Conservation (phyloP, 2,329 filamentous ascomycete species). For the Thelonectria rubi region DNA sequence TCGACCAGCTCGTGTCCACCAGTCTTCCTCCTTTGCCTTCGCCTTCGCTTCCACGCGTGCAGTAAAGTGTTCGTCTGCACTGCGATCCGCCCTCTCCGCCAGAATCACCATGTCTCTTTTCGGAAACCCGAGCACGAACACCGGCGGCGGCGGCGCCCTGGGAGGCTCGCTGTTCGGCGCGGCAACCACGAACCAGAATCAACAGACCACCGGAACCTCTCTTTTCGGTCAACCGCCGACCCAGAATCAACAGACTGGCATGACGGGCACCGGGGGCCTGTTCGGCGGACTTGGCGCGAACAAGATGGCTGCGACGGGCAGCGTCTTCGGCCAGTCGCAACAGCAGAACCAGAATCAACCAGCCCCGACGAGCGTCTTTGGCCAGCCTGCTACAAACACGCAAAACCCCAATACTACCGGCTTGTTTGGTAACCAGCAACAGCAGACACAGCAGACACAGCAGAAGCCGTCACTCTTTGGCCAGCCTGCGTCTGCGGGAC, state of each 20-base stretch:
- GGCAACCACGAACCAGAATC: constrained; percentile 21
- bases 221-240: constrained; percentile 45
- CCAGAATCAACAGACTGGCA: constrained; percentile 38
- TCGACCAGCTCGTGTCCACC: constrained; percentile 36
- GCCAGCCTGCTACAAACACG: constrained; percentile 36
- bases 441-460: constrained; percentile 32
- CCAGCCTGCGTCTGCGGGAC: constrained; percentile 36
- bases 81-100: constrained; percentile 16
- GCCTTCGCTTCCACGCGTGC: constrained; percentile 25
- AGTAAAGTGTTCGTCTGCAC: constrained; percentile 28
- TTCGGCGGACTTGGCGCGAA: constrained; percentile 45
- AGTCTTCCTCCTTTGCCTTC: constrained; percentile 16
- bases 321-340: constrained; percentile 40
- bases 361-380: constrained; percentile 40
- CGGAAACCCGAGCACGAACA: constrained; percentile 41
- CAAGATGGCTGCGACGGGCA: constrained; percentile 35
- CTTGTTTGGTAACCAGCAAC: constrained; percentile 38
- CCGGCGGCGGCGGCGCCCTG: constrained; percentile 30
- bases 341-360: constrained; percentile 31
- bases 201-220: constrained; percentile 41
- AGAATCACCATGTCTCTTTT: constrained; percentile 48
- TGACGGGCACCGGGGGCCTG: constrained; percentile 38
- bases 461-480: constrained; percentile 49
- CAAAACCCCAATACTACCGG: constrained; percentile 30
- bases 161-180: constrained; percentile 37